phyloP scores from a whole-genome alignment of 179 eudicot genomes.

The Beta macrorhiza region DNA sequence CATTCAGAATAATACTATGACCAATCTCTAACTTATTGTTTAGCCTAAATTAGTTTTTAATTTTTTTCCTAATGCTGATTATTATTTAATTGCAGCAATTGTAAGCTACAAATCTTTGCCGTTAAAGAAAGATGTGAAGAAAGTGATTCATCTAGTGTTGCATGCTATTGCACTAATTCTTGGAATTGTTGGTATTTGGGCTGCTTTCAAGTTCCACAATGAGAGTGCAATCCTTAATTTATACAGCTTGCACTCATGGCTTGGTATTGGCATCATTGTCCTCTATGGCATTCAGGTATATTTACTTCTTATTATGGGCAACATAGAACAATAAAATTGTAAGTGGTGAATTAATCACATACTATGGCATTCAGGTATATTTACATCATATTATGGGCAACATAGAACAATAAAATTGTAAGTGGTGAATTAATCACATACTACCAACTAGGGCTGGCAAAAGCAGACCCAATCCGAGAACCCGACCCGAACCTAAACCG shows the following conservation, averaged over 20 bases:
- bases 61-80: conserved; percentile 21
- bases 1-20: background rate
- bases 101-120: conserved; percentile 67
- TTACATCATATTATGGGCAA: background rate
- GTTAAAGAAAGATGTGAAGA: conserved; percentile 59
- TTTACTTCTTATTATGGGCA: conserved; percentile 24
- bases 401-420: no score
- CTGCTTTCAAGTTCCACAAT: conserved; percentile 88
- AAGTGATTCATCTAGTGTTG: conserved; percentile 59
- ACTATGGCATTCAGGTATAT: conserved; percentile 78
- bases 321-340: conserved; percentile 6
- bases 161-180: conserved; percentile 75
- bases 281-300: conserved; percentile 89
- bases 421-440: no score
- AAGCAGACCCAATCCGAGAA: no score
- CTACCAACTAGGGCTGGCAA: no score
- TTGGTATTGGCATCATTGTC: conserved; percentile 71
- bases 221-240: conserved; percentile 73
- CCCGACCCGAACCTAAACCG: no score
- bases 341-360: conserved; percentile 22
- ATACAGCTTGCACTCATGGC: conserved; percentile 94
- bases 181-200: conserved; percentile 71
- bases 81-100: conserved; percentile 48
- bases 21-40: background rate
- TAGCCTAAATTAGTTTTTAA: background rate